These are phyloP conservation scores for Cystofilobasidium capitatum DNA, from an alignment of 768 basidiomycete genomes.

Conservation along the genomic window DNA sequence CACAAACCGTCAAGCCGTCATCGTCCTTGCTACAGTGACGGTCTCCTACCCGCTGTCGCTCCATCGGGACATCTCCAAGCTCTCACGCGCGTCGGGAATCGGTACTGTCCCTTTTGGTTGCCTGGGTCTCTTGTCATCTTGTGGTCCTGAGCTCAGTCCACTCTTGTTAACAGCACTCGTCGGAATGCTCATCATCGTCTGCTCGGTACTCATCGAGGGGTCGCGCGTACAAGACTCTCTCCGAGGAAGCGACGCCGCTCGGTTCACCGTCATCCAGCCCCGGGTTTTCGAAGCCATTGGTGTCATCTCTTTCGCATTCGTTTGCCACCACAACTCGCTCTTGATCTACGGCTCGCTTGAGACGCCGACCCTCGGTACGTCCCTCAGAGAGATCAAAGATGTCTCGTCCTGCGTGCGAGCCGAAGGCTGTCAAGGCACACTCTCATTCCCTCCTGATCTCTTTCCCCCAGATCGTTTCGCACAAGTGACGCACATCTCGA, in stretches of 20 bases:
- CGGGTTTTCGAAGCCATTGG: conserved; percentile 92
- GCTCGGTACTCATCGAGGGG: conserved; percentile 29
- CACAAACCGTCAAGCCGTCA: conserved; percentile 79
- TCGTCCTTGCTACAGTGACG: conserved; percentile 70
- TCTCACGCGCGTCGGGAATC: conserved; percentile 81
- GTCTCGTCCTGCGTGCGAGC: neutral
- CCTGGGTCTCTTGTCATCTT: neutral
- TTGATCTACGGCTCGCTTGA: conserved; percentile 88
- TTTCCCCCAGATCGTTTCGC: conserved; percentile 49
- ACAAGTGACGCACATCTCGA: conserved; percentile 84
- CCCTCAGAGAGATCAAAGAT: too few relatives aligned
- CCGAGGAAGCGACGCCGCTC: conserved; percentile 65
- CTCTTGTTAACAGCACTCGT: conserved; percentile 41
- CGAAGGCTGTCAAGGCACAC: too few relatives aligned
- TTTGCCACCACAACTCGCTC: conserved; percentile 91
- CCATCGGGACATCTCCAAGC: conserved; percentile 94
- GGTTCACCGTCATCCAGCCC: conserved; percentile 64
- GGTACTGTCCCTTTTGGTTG: conserved; percentile 46
- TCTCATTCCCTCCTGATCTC: neutral
- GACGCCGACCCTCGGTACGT: conserved; percentile 67
- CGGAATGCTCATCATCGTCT: conserved; percentile 80
- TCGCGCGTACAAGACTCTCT: conserved; percentile 9
- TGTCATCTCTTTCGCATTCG: conserved; percentile 54
- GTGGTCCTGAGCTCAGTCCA: neutral
- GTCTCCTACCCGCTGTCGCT: conserved; percentile 92